These are phyloP conservation scores for Phytophthora colocasiae DNA, from an alignment of 352 stramenopile genomes.

Conservation along the genomic window DNA sequence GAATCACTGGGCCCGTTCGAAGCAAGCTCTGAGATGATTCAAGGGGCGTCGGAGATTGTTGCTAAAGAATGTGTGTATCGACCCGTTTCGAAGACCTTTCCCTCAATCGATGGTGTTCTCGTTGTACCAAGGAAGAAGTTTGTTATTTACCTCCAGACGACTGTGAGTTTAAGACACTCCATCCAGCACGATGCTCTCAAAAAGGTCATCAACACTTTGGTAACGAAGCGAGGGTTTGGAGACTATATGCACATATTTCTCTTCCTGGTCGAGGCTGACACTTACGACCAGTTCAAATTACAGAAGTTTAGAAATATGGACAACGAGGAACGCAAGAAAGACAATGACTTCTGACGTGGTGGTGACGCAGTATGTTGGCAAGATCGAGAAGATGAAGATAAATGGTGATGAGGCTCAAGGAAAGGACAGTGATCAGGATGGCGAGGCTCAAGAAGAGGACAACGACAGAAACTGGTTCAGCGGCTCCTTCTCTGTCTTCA, in stretches of 20 bases:
- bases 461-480: no score
- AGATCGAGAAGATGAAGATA: not conserved
- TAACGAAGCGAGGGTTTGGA: conserved; percentile 14
- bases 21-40: conserved; percentile 25
- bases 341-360: conserved; percentile 9
- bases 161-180: conserved; percentile 28
- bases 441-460: no score
- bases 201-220: conserved; percentile 22
- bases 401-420: no score
- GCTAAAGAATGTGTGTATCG: conserved; percentile 31
- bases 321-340: not conserved
- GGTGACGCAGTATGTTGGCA: conserved; percentile 22
- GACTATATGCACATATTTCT: conserved; percentile 40
- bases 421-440: no score
- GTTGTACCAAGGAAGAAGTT: conserved; percentile 10
- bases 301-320: conserved; percentile 28
- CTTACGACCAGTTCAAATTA: conserved; percentile 29
- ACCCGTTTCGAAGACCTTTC: conserved; percentile 38
- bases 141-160: conserved; percentile 36
- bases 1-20: conserved; percentile 8
- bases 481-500: no score
- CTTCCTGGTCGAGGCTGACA: conserved; percentile 43
- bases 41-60: conserved; percentile 34
- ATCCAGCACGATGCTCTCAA: conserved; percentile 37
- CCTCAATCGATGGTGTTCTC: conserved; percentile 42